Conservation (phyloP, 1,139 yeast genomes). For the Kurtzmaniella quercitrusa region DNA sequence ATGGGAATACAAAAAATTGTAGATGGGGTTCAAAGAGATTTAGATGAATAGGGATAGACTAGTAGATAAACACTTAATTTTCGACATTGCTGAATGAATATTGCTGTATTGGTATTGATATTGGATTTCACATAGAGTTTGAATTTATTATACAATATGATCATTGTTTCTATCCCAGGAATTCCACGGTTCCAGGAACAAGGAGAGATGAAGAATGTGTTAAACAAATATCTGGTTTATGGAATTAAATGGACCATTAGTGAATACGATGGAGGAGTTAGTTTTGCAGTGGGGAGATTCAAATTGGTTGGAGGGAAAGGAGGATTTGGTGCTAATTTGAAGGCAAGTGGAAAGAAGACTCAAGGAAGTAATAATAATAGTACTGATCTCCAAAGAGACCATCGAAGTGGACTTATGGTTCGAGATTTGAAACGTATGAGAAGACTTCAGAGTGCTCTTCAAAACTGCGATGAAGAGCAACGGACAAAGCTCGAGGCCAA, state of each 20-base stretch:
- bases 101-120: too few relatives aligned
- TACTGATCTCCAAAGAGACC: constrained; percentile 10
- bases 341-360: constrained; percentile 33
- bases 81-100: too few relatives aligned
- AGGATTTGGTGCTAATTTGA: constrained; percentile 43
- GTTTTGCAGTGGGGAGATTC: neutral
- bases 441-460: constrained; percentile 9
- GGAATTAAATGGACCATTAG: neutral
- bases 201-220: neutral
- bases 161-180: neutral
- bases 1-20: too few relatives aligned
- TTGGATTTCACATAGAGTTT: too few relatives aligned
- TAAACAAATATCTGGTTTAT: neutral
- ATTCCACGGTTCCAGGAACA: neutral
- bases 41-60: too few relatives aligned
- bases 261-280: neutral
- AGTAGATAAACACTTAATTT: too few relatives aligned
- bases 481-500: constrained; percentile 20
- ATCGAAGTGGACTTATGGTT: constrained; percentile 16
- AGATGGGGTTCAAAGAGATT: too few relatives aligned
- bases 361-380: constrained; percentile 24
- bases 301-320: constrained; percentile 42
- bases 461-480: constrained; percentile 18
- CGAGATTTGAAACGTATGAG: constrained; percentile 13
- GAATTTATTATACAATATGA: too few relatives aligned